A percentile compares a stretch with the other conserved stretches of the same genome.
These are phyloP conservation scores for Lentinula lateritia DNA, from an alignment of 768 basidiomycete genomes.

Conservation along the genomic window DNA sequence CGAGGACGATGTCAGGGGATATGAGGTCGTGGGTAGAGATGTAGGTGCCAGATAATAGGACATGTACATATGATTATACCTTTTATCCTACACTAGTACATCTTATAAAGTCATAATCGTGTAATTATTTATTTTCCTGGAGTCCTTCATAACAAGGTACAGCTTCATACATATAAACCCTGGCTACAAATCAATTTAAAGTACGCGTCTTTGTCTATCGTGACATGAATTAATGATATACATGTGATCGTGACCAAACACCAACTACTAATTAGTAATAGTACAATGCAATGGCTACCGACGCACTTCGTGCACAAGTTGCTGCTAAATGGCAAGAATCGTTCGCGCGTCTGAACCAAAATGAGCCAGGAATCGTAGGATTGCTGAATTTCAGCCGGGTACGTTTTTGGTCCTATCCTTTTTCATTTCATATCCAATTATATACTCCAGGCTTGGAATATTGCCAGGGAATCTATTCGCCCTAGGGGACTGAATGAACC, in stretches of 20 bases:
- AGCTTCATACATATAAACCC: too few relatives aligned
- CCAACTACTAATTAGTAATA: neutral
- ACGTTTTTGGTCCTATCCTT: neutral
- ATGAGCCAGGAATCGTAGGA: slow-evolving; percentile 56
- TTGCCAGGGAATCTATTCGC: slow-evolving; percentile 47
- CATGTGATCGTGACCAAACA: neutral
- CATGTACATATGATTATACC: neutral
- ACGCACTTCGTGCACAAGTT: slow-evolving; percentile 60
- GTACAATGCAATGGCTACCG: slow-evolving; percentile 42
- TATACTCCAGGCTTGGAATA: slow-evolving; percentile 49
- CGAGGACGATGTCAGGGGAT: slow-evolving; percentile 1
- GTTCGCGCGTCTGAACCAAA: slow-evolving; percentile 57
- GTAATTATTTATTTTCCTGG: neutral
- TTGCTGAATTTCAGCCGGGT: slow-evolving; percentile 63
- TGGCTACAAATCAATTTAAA: too few relatives aligned
- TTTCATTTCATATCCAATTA: neutral
- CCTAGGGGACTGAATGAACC: slow-evolving; percentile 47
- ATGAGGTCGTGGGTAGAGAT: neutral
- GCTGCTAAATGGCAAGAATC: slow-evolving; percentile 68
- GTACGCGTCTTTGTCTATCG: too few relatives aligned
- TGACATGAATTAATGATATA: neutral
- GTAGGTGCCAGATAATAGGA: neutral
- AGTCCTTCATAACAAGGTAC: too few relatives aligned
- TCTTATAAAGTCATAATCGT: neutral
- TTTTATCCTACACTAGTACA: neutral